phyloP scores from a whole-genome alignment of 1,284 basidiomycete genomes.

The Erythrobasidium hasegawianum region DNA sequence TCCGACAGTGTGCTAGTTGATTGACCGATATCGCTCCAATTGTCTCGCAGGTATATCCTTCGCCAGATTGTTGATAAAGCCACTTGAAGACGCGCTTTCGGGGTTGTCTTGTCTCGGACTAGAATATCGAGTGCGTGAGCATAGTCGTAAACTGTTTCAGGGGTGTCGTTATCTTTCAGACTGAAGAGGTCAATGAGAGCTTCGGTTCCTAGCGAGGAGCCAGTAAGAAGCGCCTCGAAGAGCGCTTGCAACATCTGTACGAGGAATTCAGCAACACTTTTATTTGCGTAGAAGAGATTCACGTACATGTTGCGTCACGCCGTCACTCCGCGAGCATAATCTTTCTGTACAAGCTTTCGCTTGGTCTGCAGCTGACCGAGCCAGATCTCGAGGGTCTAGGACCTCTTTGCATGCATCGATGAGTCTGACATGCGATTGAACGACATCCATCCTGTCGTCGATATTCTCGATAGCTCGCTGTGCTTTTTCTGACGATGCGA shows the following conservation, averaged over 20 bases:
- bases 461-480: constrained; percentile 50
- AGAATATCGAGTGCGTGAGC: constrained; percentile 53
- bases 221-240: constrained; percentile 47
- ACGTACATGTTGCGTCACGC: neutral
- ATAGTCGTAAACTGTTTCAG: constrained; percentile 50
- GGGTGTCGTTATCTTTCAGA: constrained; percentile 52
- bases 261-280: neutral
- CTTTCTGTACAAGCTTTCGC: constrained; percentile 24
- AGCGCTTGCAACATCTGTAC: constrained; percentile 42
- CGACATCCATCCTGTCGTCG: constrained; percentile 56
- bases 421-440: constrained; percentile 56
- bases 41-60: constrained; percentile 77
- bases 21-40: constrained; percentile 64
- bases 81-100: constrained; percentile 63
- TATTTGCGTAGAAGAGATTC: neutral
- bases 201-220: constrained; percentile 51
- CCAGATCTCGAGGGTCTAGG: constrained; percentile 32
- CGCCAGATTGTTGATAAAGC: constrained; percentile 77
- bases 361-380: constrained; percentile 52
- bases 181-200: constrained; percentile 56
- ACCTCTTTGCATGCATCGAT: constrained; percentile 40
- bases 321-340: constrained; percentile 12
- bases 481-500: constrained; percentile 38
- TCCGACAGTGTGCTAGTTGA: constrained; percentile 64
- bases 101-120: constrained; percentile 69